Evolutionary conservation across 2,329 filamentous ascomycete genomes (phyloP).

Genomic region (Ophiocordyceps australis): DNA sequence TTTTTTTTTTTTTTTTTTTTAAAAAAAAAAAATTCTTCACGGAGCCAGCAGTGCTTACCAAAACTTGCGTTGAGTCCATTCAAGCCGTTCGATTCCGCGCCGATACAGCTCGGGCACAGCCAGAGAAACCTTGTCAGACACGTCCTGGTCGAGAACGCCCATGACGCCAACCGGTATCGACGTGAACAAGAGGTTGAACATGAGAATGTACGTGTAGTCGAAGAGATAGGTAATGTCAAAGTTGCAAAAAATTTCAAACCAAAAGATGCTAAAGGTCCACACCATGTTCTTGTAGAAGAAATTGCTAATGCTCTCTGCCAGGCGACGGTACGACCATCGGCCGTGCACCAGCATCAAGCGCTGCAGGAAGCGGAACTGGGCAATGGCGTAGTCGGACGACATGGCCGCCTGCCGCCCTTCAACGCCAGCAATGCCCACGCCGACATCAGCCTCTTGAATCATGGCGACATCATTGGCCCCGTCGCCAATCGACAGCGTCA

Average conservation of each 20-base stretch:
- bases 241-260: conserved; percentile 91
- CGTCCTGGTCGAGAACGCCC: conserved; percentile 93
- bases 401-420: conserved; percentile 88
- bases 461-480: conserved; percentile 94
- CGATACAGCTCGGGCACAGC: conserved; percentile 92
- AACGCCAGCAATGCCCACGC: conserved; percentile 84
- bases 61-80: conserved; percentile 94
- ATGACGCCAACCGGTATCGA: conserved; percentile 89
- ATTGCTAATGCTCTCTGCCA: conserved; percentile 89
- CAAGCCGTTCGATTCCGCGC: conserved; percentile 82
- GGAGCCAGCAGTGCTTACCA: no score
- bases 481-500: conserved; percentile 86
- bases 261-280: conserved; percentile 93
- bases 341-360: conserved; percentile 78
- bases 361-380: conserved; percentile 79
- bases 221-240: conserved; percentile 95
- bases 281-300: conserved; percentile 99
- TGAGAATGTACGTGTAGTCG: conserved; percentile 92
- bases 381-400: conserved; percentile 92
- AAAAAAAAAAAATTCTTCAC: background rate
- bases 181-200: conserved; percentile 95
- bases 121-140: conserved; percentile 82
- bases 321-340: conserved; percentile 85
- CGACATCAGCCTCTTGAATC: conserved; percentile 96
- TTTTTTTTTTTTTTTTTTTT: no score